Evolutionary conservation across 768 basidiomycete genomes (phyloP).

Genomic region (Collybia nuda): DNA sequence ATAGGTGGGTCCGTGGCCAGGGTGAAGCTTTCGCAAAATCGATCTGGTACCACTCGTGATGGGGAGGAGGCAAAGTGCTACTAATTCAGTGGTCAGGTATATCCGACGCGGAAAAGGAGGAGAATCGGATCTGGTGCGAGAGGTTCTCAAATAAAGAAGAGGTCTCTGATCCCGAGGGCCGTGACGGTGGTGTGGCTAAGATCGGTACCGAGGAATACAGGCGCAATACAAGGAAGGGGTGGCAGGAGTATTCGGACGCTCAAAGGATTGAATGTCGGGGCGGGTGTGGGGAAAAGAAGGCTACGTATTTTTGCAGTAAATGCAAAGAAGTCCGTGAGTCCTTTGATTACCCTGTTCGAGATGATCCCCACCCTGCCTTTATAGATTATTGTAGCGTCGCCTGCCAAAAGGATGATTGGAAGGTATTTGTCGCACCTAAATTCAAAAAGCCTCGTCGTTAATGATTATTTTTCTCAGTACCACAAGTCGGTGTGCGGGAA

Average conservation of each 20-base stretch:
- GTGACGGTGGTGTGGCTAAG: too few species aligned
- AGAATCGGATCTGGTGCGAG: slow-evolving; percentile 12
- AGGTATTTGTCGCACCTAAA: slow-evolving; percentile 10
- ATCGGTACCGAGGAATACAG: too few species aligned
- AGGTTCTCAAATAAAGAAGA: slow-evolving; percentile 6
- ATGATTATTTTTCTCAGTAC: slow-evolving; percentile 11
- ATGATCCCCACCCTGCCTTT: neutral
- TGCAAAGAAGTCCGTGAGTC: slow-evolving; percentile 20
- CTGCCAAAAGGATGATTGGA: slow-evolving; percentile 24
- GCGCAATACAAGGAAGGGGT: neutral
- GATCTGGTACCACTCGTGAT: slow-evolving; percentile 20
- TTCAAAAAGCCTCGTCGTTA: too few species aligned
- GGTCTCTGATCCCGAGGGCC: neutral
- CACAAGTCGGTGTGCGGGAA: slow-evolving; percentile 11
- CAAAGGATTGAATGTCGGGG: slow-evolving; percentile 17
- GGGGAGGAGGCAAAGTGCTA: slow-evolving; percentile 5
- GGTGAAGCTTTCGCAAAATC: slow-evolving; percentile 19
- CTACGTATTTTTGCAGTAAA: slow-evolving; percentile 17
- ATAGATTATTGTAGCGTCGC: slow-evolving; percentile 19
- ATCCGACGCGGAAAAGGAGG: slow-evolving; percentile 16
- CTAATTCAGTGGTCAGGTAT: slow-evolving; percentile 22
- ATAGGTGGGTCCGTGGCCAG: slow-evolving; percentile 20
- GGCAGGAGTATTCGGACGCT: slow-evolving; percentile 2
- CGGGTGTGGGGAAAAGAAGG: slow-evolving; percentile 21
- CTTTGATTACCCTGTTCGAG: neutral